These are phyloP conservation scores for Mariannaea sp. DNA, from an alignment of 2,329 filamentous ascomycete species.

Conservation along the genomic window DNA sequence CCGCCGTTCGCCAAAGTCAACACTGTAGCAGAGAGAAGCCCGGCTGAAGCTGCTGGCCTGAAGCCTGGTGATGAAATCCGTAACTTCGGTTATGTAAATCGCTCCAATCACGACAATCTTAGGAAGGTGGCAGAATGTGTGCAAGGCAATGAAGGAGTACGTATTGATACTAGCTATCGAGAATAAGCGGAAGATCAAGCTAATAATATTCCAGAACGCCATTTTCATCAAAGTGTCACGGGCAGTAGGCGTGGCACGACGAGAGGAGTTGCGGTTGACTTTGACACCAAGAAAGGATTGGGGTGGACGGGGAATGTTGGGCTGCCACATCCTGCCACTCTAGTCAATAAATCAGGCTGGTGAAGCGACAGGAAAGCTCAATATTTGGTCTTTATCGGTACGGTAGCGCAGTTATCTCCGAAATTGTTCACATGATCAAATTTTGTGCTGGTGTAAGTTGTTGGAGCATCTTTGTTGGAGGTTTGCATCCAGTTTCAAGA, in stretches of 20 bases:
- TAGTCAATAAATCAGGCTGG: conserved; percentile 49
- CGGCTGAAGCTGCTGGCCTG: conserved; percentile 81
- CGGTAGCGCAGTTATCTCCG: background rate
- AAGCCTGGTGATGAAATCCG: conserved; percentile 80
- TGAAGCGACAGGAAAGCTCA: background rate
- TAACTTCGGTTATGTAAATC: conserved; percentile 83
- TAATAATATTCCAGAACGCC: conserved; percentile 58
- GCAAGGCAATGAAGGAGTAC: conserved; percentile 85
- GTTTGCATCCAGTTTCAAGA: no score
- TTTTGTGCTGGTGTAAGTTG: background rate
- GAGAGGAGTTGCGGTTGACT: conserved; percentile 68
- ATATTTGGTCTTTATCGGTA: background rate
- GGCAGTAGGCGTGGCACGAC: conserved; percentile 47
- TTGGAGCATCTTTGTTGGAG: no score
- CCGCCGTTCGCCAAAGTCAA: conserved; percentile 86
- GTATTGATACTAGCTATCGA: conserved; percentile 42
- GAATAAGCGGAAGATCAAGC: conserved; percentile 11
- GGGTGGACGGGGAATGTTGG: conserved; percentile 88
- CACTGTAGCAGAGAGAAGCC: conserved; percentile 75
- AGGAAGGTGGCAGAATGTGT: conserved; percentile 88
- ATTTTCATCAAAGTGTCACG: conserved; percentile 71
- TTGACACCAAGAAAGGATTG: conserved; percentile 80
- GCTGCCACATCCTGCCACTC: conserved; percentile 85
- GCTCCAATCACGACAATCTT: conserved; percentile 83
- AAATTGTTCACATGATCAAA: background rate